These are phyloP conservation scores for Phyllosticta ampelicida DNA, from an alignment of 2,329 filamentous ascomycete genomes.

Conservation along the genomic window DNA sequence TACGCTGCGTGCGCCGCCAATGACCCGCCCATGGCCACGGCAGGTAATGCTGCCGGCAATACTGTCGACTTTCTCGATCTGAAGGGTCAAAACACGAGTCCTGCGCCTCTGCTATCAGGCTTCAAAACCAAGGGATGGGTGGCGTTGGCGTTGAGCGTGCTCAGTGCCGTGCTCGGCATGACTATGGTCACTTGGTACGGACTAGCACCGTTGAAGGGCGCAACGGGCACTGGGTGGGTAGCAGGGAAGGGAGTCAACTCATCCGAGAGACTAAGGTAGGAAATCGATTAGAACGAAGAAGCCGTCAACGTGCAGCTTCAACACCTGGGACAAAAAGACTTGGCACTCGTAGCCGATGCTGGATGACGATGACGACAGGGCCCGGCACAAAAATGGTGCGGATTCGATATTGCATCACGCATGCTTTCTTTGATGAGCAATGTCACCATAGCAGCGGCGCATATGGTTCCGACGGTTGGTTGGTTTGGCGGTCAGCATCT, in stretches of 20 bases:
- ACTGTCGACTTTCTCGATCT: constrained; percentile 50
- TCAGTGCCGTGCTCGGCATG: constrained; percentile 60
- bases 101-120: constrained; percentile 50
- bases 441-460: background rate
- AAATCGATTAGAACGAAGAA: background rate
- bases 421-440: background rate
- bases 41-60: constrained; percentile 68
- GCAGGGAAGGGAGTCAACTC: background rate
- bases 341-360: background rate
- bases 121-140: constrained; percentile 63
- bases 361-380: background rate
- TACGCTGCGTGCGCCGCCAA: constrained; percentile 47
- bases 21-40: constrained; percentile 33
- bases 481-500: background rate
- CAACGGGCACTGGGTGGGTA: background rate
- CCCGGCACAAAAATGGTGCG: background rate
- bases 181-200: constrained; percentile 59
- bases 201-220: constrained; percentile 22
- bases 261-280: background rate
- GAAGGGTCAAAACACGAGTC: constrained; percentile 40
- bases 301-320: background rate
- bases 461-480: background rate
- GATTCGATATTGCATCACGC: background rate
- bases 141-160: constrained; percentile 60
- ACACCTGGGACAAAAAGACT: background rate